phyloP scores from a whole-genome alignment of 2,329 filamentous ascomycete species.

The Pseudogymnoascus sp. region DNA sequence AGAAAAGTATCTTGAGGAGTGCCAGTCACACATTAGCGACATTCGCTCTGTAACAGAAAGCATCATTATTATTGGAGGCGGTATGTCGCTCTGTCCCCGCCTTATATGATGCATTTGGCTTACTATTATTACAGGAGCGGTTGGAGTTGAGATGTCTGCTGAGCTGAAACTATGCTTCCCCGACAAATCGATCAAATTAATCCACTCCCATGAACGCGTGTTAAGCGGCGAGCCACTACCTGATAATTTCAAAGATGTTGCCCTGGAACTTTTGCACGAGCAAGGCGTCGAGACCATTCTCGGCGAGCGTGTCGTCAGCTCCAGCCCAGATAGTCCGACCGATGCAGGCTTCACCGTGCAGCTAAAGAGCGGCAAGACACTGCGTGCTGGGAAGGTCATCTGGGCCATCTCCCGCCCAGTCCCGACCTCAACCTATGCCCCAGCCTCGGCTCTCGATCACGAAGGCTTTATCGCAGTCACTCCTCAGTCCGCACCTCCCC shows the following conservation, averaged over 20 bases:
- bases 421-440: slow-evolving; percentile 57
- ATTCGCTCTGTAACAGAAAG: slow-evolving; percentile 45
- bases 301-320: slow-evolving; percentile 46
- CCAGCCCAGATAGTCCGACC: slow-evolving; percentile 37
- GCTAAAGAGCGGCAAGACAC: slow-evolving; percentile 50
- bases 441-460: slow-evolving; percentile 47
- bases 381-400: slow-evolving; percentile 58
- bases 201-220: slow-evolving; percentile 63
- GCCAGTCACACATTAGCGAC: slow-evolving; percentile 48
- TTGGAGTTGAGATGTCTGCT: slow-evolving; percentile 74
- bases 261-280: slow-evolving; percentile 50
- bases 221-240: slow-evolving; percentile 67
- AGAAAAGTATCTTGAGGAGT: slow-evolving; percentile 56
- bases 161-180: slow-evolving; percentile 66
- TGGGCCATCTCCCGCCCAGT: slow-evolving; percentile 58
- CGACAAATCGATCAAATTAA: slow-evolving; percentile 57
- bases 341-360: slow-evolving; percentile 34
- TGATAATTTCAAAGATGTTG: slow-evolving; percentile 57
- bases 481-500: slow-evolving; percentile 37
- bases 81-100: slow-evolving; percentile 26
- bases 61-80: slow-evolving; percentile 67
- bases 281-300: slow-evolving; percentile 58
- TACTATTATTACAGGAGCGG: slow-evolving; percentile 45
- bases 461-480: slow-evolving; percentile 59
- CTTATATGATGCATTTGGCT: background rate